These are phyloP conservation scores for Houttuynia cordata DNA, from an alignment of 164 flowering plant genomes.

Conservation along the genomic window DNA sequence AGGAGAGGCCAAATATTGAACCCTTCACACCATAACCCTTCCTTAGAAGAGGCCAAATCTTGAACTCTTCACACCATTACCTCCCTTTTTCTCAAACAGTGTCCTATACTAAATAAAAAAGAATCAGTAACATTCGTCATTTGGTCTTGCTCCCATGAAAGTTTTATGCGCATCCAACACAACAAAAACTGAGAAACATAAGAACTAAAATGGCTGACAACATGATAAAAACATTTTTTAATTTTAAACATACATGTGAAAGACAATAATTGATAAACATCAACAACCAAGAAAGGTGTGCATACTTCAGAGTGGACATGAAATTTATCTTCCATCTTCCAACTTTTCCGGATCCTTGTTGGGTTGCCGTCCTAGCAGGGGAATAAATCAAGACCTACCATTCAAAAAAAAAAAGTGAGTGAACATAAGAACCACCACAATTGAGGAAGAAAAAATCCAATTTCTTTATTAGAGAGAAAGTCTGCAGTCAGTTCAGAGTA, in stretches of 20 bases:
- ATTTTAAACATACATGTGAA: too few species aligned
- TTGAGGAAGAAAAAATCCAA: too few species aligned
- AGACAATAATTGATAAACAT: neutral
- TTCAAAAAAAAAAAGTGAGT: neutral
- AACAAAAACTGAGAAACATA: neutral
- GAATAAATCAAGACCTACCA: slow-evolving; percentile 78
- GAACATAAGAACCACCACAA: too few species aligned
- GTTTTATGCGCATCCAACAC: neutral
- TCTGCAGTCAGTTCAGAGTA: too few species aligned
- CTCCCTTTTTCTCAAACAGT: too few species aligned
- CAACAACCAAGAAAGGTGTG: neutral
- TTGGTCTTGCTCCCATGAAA: neutral
- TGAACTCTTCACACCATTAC: too few species aligned
- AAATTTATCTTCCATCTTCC: slow-evolving; percentile 96
- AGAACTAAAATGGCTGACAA: neutral
- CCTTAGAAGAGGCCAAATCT: too few species aligned
- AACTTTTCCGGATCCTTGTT: slow-evolving; percentile 97
- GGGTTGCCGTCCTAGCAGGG: slow-evolving; percentile 89
- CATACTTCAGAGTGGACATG: slow-evolving; percentile 91
- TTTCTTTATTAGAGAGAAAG: too few species aligned
- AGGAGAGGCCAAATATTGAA: too few species aligned
- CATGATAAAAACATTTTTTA: neutral
- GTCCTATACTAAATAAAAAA: too few species aligned
- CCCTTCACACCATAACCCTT: too few species aligned
- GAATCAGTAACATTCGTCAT: neutral